Evolutionary conservation across 345 rosid genomes (phyloP).

Genomic region (Eucalyptus curtisii): DNA sequence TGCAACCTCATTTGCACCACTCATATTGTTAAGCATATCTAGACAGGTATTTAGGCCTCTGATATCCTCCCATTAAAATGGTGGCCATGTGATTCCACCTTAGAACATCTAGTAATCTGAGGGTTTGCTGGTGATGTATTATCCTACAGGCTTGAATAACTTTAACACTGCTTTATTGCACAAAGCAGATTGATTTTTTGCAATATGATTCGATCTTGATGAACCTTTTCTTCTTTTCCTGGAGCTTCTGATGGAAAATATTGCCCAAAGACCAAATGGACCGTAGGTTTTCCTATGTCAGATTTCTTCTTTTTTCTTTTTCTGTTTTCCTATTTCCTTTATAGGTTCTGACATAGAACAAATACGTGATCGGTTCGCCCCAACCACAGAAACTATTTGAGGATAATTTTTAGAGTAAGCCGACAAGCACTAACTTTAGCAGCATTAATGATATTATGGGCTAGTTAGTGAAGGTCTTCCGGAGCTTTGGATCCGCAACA

Average conservation of each 20-base stretch:
- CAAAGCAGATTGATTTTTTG: neutral
- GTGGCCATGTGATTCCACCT: neutral
- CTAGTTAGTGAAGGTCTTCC: neutral
- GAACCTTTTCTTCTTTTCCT: neutral
- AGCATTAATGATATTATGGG: neutral
- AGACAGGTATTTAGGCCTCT: neutral
- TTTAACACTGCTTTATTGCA: neutral
- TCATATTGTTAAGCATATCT: neutral
- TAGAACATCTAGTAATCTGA: neutral
- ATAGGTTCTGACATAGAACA: neutral
- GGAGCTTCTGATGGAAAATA: neutral
- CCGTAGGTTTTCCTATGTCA: neutral
- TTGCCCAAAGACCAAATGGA: neutral
- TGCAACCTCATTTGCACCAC: neutral
- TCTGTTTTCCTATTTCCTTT: neutral
- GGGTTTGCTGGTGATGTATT: neutral
- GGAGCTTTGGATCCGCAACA: neutral
- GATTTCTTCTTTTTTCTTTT: neutral
- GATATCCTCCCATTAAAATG: neutral
- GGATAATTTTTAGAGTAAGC: neutral
- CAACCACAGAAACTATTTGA: neutral
- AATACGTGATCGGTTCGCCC: neutral
- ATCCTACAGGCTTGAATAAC: neutral
- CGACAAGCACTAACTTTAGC: neutral
- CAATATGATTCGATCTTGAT: neutral